phyloP scores from a whole-genome alignment of 306 rosid species.

The Acmispon strigosus region DNA sequence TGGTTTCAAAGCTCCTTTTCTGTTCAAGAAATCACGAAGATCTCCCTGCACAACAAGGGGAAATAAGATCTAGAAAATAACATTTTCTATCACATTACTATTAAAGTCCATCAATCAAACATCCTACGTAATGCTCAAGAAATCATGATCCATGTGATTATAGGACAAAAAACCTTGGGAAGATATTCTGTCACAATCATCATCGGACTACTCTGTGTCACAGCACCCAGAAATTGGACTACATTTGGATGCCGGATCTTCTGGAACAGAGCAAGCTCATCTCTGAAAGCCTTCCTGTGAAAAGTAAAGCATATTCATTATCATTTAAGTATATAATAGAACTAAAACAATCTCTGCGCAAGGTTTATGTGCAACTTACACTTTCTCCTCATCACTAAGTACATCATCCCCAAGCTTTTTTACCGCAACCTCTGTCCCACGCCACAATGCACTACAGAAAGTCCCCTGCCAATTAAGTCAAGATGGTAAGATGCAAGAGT shows the following conservation, averaged over 20 bases:
- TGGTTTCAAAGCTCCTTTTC: conserved; percentile 69
- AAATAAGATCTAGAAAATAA: conserved; percentile 11
- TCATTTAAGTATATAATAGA: neutral
- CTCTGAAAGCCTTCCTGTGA: conserved; percentile 79
- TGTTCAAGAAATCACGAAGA: conserved; percentile 53
- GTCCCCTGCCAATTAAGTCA: conserved; percentile 58
- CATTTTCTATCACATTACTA: conserved; percentile 2
- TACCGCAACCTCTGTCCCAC: conserved; percentile 90
- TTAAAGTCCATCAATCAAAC: conserved; percentile 7
- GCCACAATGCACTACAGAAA: conserved; percentile 77
- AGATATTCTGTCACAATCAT: conserved; percentile 97
- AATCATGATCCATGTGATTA: conserved; percentile 6
- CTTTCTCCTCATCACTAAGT: conserved; percentile 64
- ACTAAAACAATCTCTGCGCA: neutral
- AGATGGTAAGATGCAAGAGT: conserved; percentile 16
- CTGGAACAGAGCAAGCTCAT: conserved; percentile 88
- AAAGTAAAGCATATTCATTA: conserved; percentile 26
- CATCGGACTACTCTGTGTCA: conserved; percentile 98
- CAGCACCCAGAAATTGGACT: conserved; percentile 97
- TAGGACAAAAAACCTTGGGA: conserved; percentile 66
- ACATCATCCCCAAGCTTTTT: conserved; percentile 75
- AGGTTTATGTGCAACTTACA: conserved; percentile 46
- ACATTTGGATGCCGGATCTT: conserved; percentile 96
- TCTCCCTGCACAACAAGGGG: conserved; percentile 62
- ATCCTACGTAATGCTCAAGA: neutral